Evolutionary conservation across 768 basidiomycete genomes (phyloP).

Genomic region (Amyloporia xantha): DNA sequence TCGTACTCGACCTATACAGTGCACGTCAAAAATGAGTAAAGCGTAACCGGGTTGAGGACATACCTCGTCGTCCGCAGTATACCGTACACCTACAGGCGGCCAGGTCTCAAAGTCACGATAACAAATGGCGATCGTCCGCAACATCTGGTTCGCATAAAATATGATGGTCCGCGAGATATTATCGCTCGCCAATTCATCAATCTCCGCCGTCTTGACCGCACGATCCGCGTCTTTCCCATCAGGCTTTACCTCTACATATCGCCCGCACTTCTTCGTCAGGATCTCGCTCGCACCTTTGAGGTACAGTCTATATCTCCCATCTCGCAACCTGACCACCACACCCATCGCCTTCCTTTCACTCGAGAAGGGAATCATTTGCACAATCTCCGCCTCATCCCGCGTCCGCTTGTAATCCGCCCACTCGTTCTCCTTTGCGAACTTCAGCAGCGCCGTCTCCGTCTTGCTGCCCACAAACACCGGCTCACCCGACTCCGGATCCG

Average conservation of each 20-base stretch:
- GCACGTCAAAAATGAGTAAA: background rate
- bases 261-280: conserved; percentile 66
- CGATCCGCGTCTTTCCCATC: conserved; percentile 23
- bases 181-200: conserved; percentile 61
- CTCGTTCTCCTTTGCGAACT: conserved; percentile 72
- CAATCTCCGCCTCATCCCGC: conserved; percentile 51
- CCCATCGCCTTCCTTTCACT: conserved; percentile 95
- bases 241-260: conserved; percentile 65
- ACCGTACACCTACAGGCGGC: conserved; percentile 57
- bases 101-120: conserved; percentile 83
- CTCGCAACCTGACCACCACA: conserved; percentile 61
- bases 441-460: conserved; percentile 88
- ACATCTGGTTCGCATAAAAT: conserved; percentile 94
- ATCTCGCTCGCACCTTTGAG: conserved; percentile 96
- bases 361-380: conserved; percentile 92
- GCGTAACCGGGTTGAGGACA: background rate
- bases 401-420: conserved; percentile 70
- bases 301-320: conserved; percentile 60
- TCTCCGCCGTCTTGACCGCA: conserved; percentile 47
- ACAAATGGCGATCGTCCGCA: conserved; percentile 91
- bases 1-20: conserved; percentile 55
- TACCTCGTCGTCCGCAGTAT: conserved; percentile 48
- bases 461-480: conserved; percentile 81
- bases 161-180: conserved; percentile 93
- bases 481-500: conserved; percentile 52